Conservation (phyloP, 225 moss, liverwort and hornwort species). For the Bryum argenteum region DNA sequence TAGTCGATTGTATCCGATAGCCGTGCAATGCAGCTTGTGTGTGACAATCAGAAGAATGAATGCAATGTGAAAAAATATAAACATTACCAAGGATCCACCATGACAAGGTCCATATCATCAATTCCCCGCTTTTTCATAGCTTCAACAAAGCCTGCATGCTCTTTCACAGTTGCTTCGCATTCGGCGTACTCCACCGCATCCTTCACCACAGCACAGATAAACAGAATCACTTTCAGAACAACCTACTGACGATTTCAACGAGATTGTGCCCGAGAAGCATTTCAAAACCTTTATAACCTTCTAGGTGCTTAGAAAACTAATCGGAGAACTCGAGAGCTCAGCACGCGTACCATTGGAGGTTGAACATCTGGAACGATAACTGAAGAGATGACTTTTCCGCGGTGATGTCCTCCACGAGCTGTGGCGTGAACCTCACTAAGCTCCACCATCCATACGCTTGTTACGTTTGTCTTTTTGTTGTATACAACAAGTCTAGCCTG, state of each 20-base stretch:
- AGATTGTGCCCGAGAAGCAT: neutral
- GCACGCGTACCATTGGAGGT: slow-evolving; percentile 69
- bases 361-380: slow-evolving; percentile 76
- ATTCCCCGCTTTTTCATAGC: slow-evolving; percentile 94
- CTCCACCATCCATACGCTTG: slow-evolving; percentile 76
- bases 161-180: slow-evolving; percentile 86
- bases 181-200: slow-evolving; percentile 98
- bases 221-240: slow-evolving; percentile 20
- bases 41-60: neutral
- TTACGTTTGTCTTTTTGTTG: slow-evolving; percentile 79
- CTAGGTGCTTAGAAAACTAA: neutral
- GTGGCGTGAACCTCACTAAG: slow-evolving; percentile 73
- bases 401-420: slow-evolving; percentile 75
- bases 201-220: slow-evolving; percentile 34
- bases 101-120: slow-evolving; percentile 90
- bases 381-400: slow-evolving; percentile 70
- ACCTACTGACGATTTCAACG: slow-evolving; percentile 10
- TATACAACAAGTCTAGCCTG: slow-evolving; percentile 78
- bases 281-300: neutral
- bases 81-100: slow-evolving; percentile 95
- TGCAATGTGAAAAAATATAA: neutral
- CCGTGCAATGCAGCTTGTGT: slow-evolving; percentile 5
- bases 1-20: slow-evolving; percentile 1
- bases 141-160: slow-evolving; percentile 69
- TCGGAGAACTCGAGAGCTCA: neutral